Evolutionary conservation across 2,329 filamentous ascomycete species (phyloP).

Genomic region (Cytospora leucostoma): DNA sequence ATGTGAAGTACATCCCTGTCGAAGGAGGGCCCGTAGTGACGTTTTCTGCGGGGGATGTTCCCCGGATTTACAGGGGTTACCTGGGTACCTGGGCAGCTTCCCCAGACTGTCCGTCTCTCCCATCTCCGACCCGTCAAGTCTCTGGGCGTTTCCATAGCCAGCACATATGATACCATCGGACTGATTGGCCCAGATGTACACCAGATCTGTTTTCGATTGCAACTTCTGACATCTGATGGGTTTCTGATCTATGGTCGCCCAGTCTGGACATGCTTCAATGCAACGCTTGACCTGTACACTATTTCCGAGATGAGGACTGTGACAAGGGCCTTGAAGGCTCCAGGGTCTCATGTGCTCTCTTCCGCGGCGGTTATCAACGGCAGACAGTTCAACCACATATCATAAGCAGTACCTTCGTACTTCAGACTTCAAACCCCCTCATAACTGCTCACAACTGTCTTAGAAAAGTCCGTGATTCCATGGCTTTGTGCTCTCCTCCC

Average conservation of each 20-base stretch:
- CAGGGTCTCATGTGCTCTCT: conserved; percentile 19
- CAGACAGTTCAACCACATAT: conserved; percentile 3
- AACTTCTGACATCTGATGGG: too few species aligned
- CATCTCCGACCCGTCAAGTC: too few species aligned
- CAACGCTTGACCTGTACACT: too few species aligned
- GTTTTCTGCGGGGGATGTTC: background rate
- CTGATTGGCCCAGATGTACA: too few species aligned
- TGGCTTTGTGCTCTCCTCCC: background rate
- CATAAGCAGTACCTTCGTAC: background rate
- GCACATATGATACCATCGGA: too few species aligned
- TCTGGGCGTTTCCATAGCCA: too few species aligned
- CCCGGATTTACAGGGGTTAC: conserved; percentile 19
- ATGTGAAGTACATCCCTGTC: conserved; percentile 1
- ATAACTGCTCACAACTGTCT: background rate
- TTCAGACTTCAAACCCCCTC: background rate
- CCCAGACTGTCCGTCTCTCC: background rate
- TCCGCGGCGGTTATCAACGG: conserved; percentile 25
- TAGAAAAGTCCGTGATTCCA: background rate
- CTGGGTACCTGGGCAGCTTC: background rate
- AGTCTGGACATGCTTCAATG: too few species aligned
- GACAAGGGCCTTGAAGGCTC: background rate
- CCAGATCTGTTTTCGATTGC: too few species aligned
- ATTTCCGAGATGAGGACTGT: too few species aligned
- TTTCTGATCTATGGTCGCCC: too few species aligned
- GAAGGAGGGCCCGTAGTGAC: conserved; percentile 16